Conservation (phyloP, 441 rosid genomes). For the Syzygium malaccense region DNA sequence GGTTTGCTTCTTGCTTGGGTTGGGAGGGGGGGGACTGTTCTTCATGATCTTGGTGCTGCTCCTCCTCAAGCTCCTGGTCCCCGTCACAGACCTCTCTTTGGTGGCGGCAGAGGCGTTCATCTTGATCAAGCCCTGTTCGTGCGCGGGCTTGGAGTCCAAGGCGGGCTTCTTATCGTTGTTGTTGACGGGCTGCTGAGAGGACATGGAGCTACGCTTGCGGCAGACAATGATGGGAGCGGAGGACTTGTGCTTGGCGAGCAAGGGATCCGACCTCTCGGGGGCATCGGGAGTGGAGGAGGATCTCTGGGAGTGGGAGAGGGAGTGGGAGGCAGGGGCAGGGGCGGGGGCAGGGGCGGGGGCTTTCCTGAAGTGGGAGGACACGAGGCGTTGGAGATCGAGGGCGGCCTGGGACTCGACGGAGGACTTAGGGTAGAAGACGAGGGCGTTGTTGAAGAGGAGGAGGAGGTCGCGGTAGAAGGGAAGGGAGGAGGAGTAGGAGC, state of each 20-base stretch:
- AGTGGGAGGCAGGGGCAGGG: background rate
- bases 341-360: background rate
- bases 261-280: constrained; percentile 26
- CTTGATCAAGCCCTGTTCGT: constrained; percentile 16
- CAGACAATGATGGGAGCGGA: constrained; percentile 39
- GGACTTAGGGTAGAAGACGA: constrained; percentile 34
- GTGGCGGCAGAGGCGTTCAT: constrained; percentile 12
- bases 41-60: constrained; percentile 17
- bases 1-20: constrained; percentile 17
- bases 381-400: constrained; percentile 24
- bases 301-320: background rate
- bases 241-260: constrained; percentile 32
- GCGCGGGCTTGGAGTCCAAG: constrained; percentile 7
- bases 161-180: constrained; percentile 15
- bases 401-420: constrained; percentile 37
- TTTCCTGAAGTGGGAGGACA: constrained; percentile 21
- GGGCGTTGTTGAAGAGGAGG: constrained; percentile 47
- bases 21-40: background rate
- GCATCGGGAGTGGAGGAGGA: constrained; percentile 12
- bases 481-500: constrained; percentile 26
- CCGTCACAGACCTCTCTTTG: constrained; percentile 40
- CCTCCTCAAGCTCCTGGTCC: constrained; percentile 54
- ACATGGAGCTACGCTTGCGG: constrained; percentile 40
- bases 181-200: constrained; percentile 27
- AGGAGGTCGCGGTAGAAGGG: constrained; percentile 41